Base-by-base conservation (phyloP, 108 stramenopile species). In the Schizochytrium sp. region DNA sequence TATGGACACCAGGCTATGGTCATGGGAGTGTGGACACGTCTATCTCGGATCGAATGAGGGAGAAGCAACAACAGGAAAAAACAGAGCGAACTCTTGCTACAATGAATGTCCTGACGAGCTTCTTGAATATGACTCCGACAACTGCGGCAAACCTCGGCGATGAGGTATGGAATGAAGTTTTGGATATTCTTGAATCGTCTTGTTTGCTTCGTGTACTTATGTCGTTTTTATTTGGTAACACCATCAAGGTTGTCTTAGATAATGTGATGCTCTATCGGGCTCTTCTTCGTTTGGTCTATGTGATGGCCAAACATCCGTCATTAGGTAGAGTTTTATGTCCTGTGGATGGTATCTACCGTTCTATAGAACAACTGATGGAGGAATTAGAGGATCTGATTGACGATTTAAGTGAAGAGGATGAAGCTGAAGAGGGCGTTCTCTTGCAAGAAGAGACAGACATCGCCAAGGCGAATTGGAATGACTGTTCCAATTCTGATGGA, bases 321-420 rank as follows among this genome's bases (percentile, higher is more conserved):
- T 53, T 83, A 2, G 5, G 50, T n/a, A 47, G 50, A 28, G 15
- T 42, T n/a, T 40, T 83, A 53, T 55, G 47, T 42, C 76, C 76
- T 10, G 76, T 83, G 76, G 53, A 83, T 19, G 76, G 53, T 7
- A 53, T 83, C 28, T 83, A 83, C 76, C 45, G 76, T 7, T 83
- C 76, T 40, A 38, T 83, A 12, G 28, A 83, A 50, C 50, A 83
- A 40, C 76, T 83, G 4, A 83, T 83, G 76, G 47, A 49, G 53
- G 76, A 83, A 3, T 53, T 83, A 13, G 76, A 83, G 76, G 76
- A 83, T n/a, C 76, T 83, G 10, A n/a, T 83, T 13, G 76, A 83
- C 17, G 76, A 83, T 40, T n/a, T 83, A 5, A 83, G 76, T 53
- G 76, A 83, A 53, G 76, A 83, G 47, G 76, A 49, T 42, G 76